Percentiles rank a stretch among this genome's conserved stretches.
These are phyloP conservation scores for Kodamaea jinghongensis DNA, from an alignment of 805 yeast genomes.

Conservation along the genomic window DNA sequence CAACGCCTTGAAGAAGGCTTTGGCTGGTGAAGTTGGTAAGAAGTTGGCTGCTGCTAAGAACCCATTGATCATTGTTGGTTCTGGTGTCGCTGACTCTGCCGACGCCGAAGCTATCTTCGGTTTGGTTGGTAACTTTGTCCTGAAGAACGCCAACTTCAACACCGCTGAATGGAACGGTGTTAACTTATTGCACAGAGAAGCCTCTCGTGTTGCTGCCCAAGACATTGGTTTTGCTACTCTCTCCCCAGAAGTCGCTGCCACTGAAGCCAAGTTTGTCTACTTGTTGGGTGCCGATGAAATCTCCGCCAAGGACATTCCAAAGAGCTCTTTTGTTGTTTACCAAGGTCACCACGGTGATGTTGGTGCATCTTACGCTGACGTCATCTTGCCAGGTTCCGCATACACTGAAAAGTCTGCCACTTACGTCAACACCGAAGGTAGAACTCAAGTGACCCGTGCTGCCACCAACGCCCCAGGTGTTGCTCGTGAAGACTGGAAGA, in stretches of 20 bases:
- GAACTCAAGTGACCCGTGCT: constrained; percentile 81
- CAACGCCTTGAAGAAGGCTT: constrained; percentile 55
- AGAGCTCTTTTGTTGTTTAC: constrained; percentile 83
- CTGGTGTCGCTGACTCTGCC: constrained; percentile 66
- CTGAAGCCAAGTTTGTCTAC: constrained; percentile 71
- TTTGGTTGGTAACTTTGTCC: constrained; percentile 58
- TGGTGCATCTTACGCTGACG: constrained; percentile 88
- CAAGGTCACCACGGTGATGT: constrained; percentile 91
- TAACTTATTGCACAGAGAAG: constrained; percentile 78
- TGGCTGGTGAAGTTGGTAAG: constrained; percentile 66
- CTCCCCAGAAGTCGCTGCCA: constrained; percentile 43
- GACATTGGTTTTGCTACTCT: constrained; percentile 73
- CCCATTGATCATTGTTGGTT: constrained; percentile 79
- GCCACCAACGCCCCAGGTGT: constrained; percentile 86
- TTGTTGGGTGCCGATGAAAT: constrained; percentile 84
- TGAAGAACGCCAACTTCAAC: constrained; percentile 54
- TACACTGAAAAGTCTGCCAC: constrained; percentile 86
- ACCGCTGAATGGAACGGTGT: constrained; percentile 79
- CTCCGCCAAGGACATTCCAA: constrained; percentile 64
- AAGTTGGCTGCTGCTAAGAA: constrained; percentile 62
- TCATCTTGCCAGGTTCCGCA: constrained; percentile 81
- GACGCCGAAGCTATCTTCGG: constrained; percentile 64
- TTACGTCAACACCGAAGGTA: constrained; percentile 86
- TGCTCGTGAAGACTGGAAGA: constrained; percentile 92
- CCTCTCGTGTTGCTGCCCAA: constrained; percentile 83